These are phyloP conservation scores for Seminavis robusta DNA, from an alignment of 108 stramenopile genomes.

Conservation along the genomic window DNA sequence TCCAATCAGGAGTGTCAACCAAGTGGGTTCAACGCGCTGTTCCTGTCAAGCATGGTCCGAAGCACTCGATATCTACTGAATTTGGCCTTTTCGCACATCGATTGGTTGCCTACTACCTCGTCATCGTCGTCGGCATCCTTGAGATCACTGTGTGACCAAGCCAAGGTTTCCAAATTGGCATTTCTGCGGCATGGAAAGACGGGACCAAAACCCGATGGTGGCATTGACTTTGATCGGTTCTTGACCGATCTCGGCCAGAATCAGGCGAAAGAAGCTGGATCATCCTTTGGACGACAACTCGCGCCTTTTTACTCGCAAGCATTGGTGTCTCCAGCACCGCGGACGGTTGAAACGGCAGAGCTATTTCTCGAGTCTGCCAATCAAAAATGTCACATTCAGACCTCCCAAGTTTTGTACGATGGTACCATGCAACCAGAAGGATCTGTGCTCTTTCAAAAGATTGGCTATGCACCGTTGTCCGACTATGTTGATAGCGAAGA, in stretches of 20 bases:
- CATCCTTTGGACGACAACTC: constrained; percentile 32
- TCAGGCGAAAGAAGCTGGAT: constrained; percentile 37
- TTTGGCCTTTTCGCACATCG: no score
- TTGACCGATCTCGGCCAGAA: constrained; percentile 29
- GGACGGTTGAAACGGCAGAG: constrained; percentile 45
- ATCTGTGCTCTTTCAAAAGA: constrained; percentile 27
- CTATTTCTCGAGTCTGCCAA: constrained; percentile 29
- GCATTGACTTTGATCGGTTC: constrained; percentile 37
- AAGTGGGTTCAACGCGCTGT: no score
- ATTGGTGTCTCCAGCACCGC: constrained; percentile 43
- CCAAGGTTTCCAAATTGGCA: constrained; percentile 20
- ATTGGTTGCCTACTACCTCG: no score
- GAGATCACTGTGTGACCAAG: no score
- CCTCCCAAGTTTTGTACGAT: constrained; percentile 30
- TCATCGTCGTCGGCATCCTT: no score
- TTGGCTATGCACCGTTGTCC: constrained; percentile 48
- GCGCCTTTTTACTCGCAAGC: constrained; percentile 16
- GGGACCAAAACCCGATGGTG: constrained; percentile 11
- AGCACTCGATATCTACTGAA: no score
- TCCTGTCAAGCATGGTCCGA: no score
- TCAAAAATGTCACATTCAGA: background rate
- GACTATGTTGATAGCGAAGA: constrained; percentile 29
- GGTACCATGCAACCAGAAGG: constrained; percentile 49
- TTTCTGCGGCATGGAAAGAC: constrained; percentile 57
- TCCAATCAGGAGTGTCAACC: no score